Conservation (phyloP, 352 stramenopile genomes). For the Lagenidium giganteum region DNA sequence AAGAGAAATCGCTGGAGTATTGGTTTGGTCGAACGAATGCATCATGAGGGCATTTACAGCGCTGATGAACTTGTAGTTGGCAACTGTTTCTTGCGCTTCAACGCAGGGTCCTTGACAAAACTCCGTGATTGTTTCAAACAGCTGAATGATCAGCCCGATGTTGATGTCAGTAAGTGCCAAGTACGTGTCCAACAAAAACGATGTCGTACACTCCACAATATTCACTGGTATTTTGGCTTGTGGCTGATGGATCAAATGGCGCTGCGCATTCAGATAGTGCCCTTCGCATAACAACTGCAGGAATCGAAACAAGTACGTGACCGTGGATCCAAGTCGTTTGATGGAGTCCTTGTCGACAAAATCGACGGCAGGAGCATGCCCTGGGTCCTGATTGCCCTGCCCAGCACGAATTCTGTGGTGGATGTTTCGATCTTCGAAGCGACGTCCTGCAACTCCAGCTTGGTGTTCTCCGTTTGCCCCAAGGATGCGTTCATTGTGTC, state of each 20-base stretch:
- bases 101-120: constrained; percentile 73
- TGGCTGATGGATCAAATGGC: constrained; percentile 43
- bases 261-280: constrained; percentile 61
- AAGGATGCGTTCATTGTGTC: constrained; percentile 17
- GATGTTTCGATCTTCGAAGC: neutral
- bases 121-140: constrained; percentile 75
- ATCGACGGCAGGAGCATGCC: neutral
- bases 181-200: constrained; percentile 64
- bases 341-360: neutral
- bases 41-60: constrained; percentile 65
- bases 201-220: constrained; percentile 58
- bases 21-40: constrained; percentile 35
- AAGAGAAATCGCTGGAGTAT: constrained; percentile 4
- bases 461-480: neutral
- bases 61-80: constrained; percentile 75
- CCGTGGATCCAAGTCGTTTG: constrained; percentile 17
- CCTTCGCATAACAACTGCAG: constrained; percentile 69
- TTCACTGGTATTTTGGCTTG: constrained; percentile 26
- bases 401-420: neutral
- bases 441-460: no score
- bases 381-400: neutral
- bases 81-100: constrained; percentile 67
- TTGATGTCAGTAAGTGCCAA: constrained; percentile 40
- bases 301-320: constrained; percentile 62
- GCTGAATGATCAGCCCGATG: constrained; percentile 49